A percentile compares a stretch with the other conserved stretches of the same genome.
Evolutionary conservation across 192 early-diverging fungal genomes (phyloP).

Genomic region (Coemansia sp.): DNA sequence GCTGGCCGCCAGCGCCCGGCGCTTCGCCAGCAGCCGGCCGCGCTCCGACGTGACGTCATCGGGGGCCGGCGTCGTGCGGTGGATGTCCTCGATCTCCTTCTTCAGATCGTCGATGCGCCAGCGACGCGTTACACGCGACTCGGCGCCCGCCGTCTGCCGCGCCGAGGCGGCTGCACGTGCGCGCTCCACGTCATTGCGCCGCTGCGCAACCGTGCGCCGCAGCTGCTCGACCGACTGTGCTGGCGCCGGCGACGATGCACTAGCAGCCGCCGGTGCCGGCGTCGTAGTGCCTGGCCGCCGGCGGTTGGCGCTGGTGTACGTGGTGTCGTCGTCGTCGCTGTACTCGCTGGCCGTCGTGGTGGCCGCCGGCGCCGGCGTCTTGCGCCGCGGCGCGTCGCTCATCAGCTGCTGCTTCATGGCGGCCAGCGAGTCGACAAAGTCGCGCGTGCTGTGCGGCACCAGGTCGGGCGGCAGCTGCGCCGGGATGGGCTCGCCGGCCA

Average conservation of each 20-base stretch:
- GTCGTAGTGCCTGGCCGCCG: slow-evolving; percentile 9
- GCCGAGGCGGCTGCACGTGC: slow-evolving; percentile 8
- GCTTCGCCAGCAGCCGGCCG: slow-evolving; percentile 23
- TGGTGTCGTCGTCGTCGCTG: slow-evolving; percentile 9
- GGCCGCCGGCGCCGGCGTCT: neutral
- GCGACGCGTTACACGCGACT: slow-evolving; percentile 32
- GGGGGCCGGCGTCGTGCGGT: slow-evolving; percentile 18
- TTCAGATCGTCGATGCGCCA: slow-evolving; percentile 49
- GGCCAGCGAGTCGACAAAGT: slow-evolving; percentile 64
- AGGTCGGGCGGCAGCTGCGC: slow-evolving; percentile 75
- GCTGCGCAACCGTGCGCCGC: slow-evolving; percentile 21
- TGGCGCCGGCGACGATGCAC: neutral
- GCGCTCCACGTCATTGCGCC: slow-evolving; percentile 16
- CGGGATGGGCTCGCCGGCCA: slow-evolving; percentile 81
- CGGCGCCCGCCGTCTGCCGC: slow-evolving; percentile 26
- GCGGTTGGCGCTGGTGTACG: slow-evolving; percentile 39
- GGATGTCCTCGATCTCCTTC: slow-evolving; percentile 40
- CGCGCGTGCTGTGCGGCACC: slow-evolving; percentile 80
- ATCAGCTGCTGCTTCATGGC: slow-evolving; percentile 49
- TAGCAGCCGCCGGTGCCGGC: slow-evolving; percentile 8
- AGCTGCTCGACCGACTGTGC: slow-evolving; percentile 40
- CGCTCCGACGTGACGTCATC: slow-evolving; percentile 8
- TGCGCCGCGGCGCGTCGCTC: slow-evolving; percentile 11
- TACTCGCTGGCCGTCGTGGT: too few relatives aligned
- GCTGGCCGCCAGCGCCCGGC: slow-evolving; percentile 20